These are phyloP conservation scores for Eustoma russellianum DNA, from an alignment of 257 asterid genomes.

Conservation along the genomic window DNA sequence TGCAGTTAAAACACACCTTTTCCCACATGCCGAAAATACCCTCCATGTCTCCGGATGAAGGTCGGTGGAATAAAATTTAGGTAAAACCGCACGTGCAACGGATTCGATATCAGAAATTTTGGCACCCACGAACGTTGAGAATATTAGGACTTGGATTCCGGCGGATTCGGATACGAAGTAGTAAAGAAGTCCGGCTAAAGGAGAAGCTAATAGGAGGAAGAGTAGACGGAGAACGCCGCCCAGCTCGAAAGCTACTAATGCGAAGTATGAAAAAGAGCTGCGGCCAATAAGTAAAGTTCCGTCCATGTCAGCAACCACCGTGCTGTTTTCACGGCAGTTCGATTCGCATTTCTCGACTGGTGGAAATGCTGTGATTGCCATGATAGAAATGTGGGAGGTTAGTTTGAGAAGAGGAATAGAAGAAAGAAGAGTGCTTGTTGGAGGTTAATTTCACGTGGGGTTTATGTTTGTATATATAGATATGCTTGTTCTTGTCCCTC, in stretches of 20 bases:
- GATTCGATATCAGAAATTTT: constrained; percentile 36
- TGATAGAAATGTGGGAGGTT: background rate
- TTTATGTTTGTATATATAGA: background rate
- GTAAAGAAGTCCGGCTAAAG: constrained; percentile 42
- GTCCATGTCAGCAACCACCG: constrained; percentile 58
- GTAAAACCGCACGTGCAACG: constrained; percentile 46
- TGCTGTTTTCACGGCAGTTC: constrained; percentile 39
- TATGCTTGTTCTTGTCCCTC: no score
- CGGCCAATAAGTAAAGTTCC: constrained; percentile 48
- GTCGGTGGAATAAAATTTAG: constrained; percentile 41
- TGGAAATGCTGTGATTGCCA: constrained; percentile 26
- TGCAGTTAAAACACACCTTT: constrained; percentile 46
- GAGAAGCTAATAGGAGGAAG: constrained; percentile 32
- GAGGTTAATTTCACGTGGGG: background rate
- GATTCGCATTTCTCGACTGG: constrained; percentile 35
- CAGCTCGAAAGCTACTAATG: constrained; percentile 41
- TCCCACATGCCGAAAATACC: constrained; percentile 49
- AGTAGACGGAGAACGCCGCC: constrained; percentile 45
- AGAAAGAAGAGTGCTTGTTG: constrained; percentile 5
- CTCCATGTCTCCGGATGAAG: constrained; percentile 54
- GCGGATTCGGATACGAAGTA: constrained; percentile 46
- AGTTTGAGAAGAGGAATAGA: no score
- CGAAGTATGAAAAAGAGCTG: constrained; percentile 52
- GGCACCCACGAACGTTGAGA: constrained; percentile 32
- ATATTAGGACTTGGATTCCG: constrained; percentile 43